Percentiles rank a stretch among this genome's conserved stretches.
These are phyloP conservation scores for Hypseocharis bilobata DNA, from an alignment of 441 rosid species.

Conservation along the genomic window DNA sequence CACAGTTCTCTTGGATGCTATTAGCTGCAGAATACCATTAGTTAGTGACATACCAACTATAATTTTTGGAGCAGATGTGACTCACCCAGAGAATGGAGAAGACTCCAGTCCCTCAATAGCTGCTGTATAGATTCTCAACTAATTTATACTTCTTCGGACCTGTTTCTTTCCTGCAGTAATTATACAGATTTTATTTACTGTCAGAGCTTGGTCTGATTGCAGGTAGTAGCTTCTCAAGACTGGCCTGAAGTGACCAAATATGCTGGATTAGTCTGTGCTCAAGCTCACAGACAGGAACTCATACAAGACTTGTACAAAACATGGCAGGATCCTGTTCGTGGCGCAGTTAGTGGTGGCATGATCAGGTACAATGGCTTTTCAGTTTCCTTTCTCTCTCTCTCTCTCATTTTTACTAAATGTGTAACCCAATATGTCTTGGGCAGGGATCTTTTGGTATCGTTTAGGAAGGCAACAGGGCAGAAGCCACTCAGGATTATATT, in stretches of 20 bases:
- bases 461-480: constrained; percentile 91
- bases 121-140: constrained; percentile 44
- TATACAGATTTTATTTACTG: constrained; percentile 13
- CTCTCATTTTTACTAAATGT: background rate
- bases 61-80: constrained; percentile 93
- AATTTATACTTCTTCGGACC: background rate
- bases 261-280: constrained; percentile 95
- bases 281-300: constrained; percentile 95
- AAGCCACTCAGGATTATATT: constrained; percentile 86
- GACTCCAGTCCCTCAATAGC: constrained; percentile 95
- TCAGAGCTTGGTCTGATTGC: constrained; percentile 18
- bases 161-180: background rate
- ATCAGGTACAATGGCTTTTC: constrained; percentile 45
- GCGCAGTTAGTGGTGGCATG: constrained; percentile 92
- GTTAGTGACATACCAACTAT: constrained; percentile 94
- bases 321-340: constrained; percentile 96
- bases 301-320: constrained; percentile 90
- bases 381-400: background rate
- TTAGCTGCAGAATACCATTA: constrained; percentile 83
- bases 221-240: constrained; percentile 99
- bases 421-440: constrained; percentile 12
- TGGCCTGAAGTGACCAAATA: constrained; percentile 99
- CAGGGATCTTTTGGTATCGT: constrained; percentile 88
- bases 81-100: constrained; percentile 95
- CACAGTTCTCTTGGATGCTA: constrained; percentile 85